These are phyloP conservation scores for Pichia rugopelliculosa DNA, from an alignment of 805 yeast genomes.

Conservation along the genomic window DNA sequence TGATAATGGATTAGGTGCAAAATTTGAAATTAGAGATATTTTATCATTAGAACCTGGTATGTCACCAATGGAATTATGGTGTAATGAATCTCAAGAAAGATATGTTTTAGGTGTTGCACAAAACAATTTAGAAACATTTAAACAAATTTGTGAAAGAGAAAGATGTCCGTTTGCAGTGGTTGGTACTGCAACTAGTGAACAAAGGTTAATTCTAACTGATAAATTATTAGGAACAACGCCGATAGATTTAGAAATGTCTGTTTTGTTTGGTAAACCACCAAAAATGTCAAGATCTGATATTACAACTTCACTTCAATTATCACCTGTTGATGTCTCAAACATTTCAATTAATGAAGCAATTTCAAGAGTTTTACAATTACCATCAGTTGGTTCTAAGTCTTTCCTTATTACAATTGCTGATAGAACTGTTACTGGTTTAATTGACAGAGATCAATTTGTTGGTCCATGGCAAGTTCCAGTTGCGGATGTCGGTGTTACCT, in stretches of 20 bases:
- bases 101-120: slow-evolving; percentile 90
- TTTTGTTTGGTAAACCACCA: slow-evolving; percentile 95
- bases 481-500: slow-evolving; percentile 95
- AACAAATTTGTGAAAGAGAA: slow-evolving; percentile 83
- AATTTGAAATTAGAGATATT: slow-evolving; percentile 83
- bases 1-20: slow-evolving; percentile 93
- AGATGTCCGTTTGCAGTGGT: slow-evolving; percentile 95
- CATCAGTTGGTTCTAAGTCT: slow-evolving; percentile 91
- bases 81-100: slow-evolving; percentile 98
- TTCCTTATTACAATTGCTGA: slow-evolving; percentile 98
- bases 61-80: slow-evolving; percentile 99
- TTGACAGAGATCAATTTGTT: slow-evolving; percentile 96
- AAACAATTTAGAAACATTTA: slow-evolving; percentile 62
- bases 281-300: slow-evolving; percentile 75
- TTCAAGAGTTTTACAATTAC: slow-evolving; percentile 76
- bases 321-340: slow-evolving; percentile 28
- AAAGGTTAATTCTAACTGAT: slow-evolving; percentile 76
- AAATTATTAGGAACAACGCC: slow-evolving; percentile 72
- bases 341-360: slow-evolving; percentile 56
- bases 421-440: slow-evolving; percentile 92
- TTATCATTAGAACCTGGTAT: slow-evolving; percentile 91
- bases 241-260: slow-evolving; percentile 91
- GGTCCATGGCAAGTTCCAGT: slow-evolving; percentile 99
- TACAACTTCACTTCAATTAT: slow-evolving; percentile 51
- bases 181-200: slow-evolving; percentile 86